Percentiles rank a stretch among this genome's conserved stretches.
These are phyloP conservation scores for Ascocoryne sarcoides DNA, from an alignment of 2,329 filamentous ascomycete species.

Conservation along the genomic window DNA sequence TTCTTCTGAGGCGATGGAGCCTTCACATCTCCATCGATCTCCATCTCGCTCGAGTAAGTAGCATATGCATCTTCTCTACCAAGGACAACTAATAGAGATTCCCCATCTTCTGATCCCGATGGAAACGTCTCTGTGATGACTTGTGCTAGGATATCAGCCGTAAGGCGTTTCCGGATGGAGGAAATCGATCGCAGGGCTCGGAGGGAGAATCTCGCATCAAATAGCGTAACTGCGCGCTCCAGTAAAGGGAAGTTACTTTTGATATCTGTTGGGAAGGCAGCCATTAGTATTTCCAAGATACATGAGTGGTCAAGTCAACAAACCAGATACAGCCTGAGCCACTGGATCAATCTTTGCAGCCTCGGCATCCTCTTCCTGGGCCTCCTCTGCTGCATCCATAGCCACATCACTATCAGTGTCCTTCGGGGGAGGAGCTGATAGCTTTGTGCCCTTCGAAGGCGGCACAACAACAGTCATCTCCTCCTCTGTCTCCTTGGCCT, in stretches of 20 bases:
- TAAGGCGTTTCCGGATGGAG: slow-evolving; percentile 84
- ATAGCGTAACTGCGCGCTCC: slow-evolving; percentile 83
- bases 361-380: slow-evolving; percentile 22
- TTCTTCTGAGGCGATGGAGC: slow-evolving; percentile 47
- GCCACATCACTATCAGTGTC: slow-evolving; percentile 61
- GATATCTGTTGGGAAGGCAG: slow-evolving; percentile 58
- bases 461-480: slow-evolving; percentile 79
- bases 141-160: slow-evolving; percentile 70
- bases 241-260: slow-evolving; percentile 88
- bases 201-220: slow-evolving; percentile 91
- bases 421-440: slow-evolving; percentile 45
- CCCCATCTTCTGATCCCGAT: slow-evolving; percentile 49
- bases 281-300: slow-evolving; percentile 11
- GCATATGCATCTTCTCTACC: slow-evolving; percentile 54
- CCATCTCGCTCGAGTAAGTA: slow-evolving; percentile 62
- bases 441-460: slow-evolving; percentile 56
- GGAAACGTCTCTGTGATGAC: slow-evolving; percentile 76
- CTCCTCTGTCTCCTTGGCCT: slow-evolving; percentile 59
- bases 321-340: slow-evolving; percentile 52
- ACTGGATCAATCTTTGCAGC: slow-evolving; percentile 52
- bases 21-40: slow-evolving; percentile 58
- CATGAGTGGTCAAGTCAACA: slow-evolving; percentile 17
- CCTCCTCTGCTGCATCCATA: slow-evolving; percentile 50
- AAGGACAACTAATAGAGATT: slow-evolving; percentile 61
- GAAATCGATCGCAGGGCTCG: slow-evolving; percentile 92